Evolutionary conservation across 805 yeast species (phyloP).

Genomic region (Wickerhamiella galacta): DNA sequence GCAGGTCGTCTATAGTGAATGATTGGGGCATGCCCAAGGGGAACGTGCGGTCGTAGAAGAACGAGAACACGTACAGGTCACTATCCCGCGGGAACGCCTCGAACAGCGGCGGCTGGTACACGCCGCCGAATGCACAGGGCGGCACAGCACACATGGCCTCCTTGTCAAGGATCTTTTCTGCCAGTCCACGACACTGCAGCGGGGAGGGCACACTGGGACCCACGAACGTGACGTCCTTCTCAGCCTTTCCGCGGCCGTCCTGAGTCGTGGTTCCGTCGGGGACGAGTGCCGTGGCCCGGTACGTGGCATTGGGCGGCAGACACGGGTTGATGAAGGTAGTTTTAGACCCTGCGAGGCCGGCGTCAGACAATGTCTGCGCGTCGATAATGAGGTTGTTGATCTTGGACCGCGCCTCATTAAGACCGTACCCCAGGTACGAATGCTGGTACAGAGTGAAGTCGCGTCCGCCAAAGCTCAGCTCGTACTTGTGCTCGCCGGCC

Average conservation of each 20-base stretch:
- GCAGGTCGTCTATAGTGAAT: constrained; percentile 71
- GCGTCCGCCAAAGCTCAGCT: constrained; percentile 63
- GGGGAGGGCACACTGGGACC: constrained; percentile 54
- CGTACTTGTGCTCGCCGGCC: constrained; percentile 80
- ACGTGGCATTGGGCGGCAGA: constrained; percentile 57
- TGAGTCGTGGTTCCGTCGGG: constrained; percentile 22
- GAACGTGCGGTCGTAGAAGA: constrained; percentile 83
- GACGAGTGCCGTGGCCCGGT: constrained; percentile 43
- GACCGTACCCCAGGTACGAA: constrained; percentile 90
- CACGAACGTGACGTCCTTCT: constrained; percentile 33
- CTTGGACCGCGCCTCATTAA: constrained; percentile 83
- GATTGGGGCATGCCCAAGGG: constrained; percentile 91
- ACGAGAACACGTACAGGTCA: constrained; percentile 83
- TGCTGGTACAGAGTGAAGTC: constrained; percentile 75
- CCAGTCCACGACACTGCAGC: constrained; percentile 70
- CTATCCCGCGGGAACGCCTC: constrained; percentile 53
- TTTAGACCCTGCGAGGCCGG: constrained; percentile 23
- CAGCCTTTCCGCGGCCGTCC: constrained; percentile 7
- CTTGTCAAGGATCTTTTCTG: constrained; percentile 71
- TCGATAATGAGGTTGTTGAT: constrained; percentile 51
- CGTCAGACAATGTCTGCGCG: constrained; percentile 22
- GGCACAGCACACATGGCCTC: constrained; percentile 54
- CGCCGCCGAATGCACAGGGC: constrained; percentile 94
- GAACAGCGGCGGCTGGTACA: constrained; percentile 84
- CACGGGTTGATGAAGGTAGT: constrained; percentile 61